These are phyloP conservation scores for Arctostaphylos glauca DNA, from an alignment of 148 eudicot genomes.

Conservation along the genomic window DNA sequence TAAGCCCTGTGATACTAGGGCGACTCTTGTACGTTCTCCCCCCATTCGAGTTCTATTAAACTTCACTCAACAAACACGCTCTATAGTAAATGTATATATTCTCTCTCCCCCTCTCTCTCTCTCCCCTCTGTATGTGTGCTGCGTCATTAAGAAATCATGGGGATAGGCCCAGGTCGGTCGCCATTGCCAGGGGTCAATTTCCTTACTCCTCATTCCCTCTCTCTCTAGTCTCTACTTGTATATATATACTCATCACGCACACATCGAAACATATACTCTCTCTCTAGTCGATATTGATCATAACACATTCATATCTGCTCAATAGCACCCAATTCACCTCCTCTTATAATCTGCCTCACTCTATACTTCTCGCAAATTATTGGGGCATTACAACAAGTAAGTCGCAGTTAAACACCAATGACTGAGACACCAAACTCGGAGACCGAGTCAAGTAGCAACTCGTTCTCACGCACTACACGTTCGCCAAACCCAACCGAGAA, in stretches of 20 bases:
- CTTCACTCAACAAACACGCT: neutral
- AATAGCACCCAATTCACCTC: neutral
- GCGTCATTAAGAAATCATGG: slow-evolving; percentile 15
- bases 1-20: neutral
- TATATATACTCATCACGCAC: neutral
- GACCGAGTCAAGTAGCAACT: slow-evolving; percentile 18
- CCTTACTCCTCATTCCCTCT: neutral
- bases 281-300: neutral
- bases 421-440: slow-evolving; percentile 2
- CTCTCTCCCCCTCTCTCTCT: neutral
- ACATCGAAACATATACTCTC: neutral
- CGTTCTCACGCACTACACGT: neutral
- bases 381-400: neutral
- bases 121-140: slow-evolving; percentile 6
- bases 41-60: neutral
- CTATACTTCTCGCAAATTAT: neutral
- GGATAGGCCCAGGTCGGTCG: slow-evolving; percentile 8
- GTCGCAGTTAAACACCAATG: neutral
- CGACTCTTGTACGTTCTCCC: neutral
- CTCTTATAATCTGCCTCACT: neutral
- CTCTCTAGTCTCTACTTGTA: neutral
- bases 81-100: neutral
- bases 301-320: neutral
- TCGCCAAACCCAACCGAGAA: neutral
- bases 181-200: neutral